A percentile compares a stretch with the other conserved stretches of the same genome.
phyloP scores from a whole-genome alignment of 805 yeast species.

The Candida dendrica region DNA sequence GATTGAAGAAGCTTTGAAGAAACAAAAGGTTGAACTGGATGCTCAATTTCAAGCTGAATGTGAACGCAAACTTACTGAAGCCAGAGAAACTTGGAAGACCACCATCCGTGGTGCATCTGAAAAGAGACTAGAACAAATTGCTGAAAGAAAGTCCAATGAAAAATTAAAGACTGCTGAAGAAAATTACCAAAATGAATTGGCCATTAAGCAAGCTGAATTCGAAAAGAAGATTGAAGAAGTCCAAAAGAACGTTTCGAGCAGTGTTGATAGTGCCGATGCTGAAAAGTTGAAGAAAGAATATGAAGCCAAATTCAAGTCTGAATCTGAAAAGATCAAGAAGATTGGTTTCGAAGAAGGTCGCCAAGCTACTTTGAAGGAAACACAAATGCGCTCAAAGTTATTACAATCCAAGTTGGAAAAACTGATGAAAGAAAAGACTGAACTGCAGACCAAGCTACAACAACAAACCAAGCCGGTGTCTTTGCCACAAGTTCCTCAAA shows the following conservation, averaged over 20 bases:
- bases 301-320: constrained; percentile 22
- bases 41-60: constrained; percentile 21
- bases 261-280: constrained; percentile 8
- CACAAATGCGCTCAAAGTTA: constrained; percentile 31
- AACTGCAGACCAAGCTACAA: constrained; percentile 14
- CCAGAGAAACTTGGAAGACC: constrained; percentile 20
- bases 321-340: constrained; percentile 18
- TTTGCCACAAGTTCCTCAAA: constrained; percentile 11
- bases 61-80: constrained; percentile 13
- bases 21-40: constrained; percentile 17
- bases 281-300: constrained; percentile 23
- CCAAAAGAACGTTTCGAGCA: constrained; percentile 3
- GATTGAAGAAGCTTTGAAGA: constrained; percentile 16
- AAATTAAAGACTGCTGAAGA: constrained; percentile 20
- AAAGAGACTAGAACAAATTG: constrained; percentile 23
- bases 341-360: constrained; percentile 16
- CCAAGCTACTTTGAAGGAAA: constrained; percentile 21
- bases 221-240: constrained; percentile 20
- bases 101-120: constrained; percentile 31
- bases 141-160: constrained; percentile 21
- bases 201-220: constrained; percentile 14
- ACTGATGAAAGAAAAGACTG: constrained; percentile 29
- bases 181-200: constrained; percentile 16
- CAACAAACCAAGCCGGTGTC: constrained; percentile 2
- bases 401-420: constrained; percentile 34